Evolutionary conservation across 2,329 filamentous ascomycete species (phyloP), one percentile per base, ranked within the genome.

Genomic region (Ophiostoma tasmaniense): DNA sequence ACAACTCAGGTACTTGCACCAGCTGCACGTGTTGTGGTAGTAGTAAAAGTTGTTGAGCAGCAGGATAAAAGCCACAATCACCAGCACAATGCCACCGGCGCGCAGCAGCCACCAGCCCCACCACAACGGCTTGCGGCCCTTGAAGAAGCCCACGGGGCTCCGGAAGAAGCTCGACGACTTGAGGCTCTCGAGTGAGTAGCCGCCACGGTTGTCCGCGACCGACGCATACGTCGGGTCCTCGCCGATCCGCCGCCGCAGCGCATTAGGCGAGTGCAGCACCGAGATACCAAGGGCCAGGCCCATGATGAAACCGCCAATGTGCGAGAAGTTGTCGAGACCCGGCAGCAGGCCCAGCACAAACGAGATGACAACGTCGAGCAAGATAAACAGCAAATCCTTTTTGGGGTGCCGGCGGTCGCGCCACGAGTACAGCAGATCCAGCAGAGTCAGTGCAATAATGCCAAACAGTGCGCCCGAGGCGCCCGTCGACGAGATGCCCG

Each of bases 101-200:
- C 95, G 87, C 35, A 98, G 84, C 28, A 97, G 79, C 94, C 94
- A 98, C 95, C 95, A 99, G 6, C 82, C 90, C 95, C 95, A 99
- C 95, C 95, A 99, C 8, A 97, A 83, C 28, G 91, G 90, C 77
- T 96, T 97, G 22, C 95, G 86, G 25, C 92, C 92, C 77, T 93
- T 94, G 81, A 98, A 98, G 79, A 97, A 97, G 6, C 87, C 88
- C 3, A 88, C 77, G 0, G 90, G 87, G 70, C 85, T 87, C 74
- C 87, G 86, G 69, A 86, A 76, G 73, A 90, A 87, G 0, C 81
- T 77, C 33, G 83, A 81, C 22, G 83, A 81, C 28, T 82, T 82
- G 45, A 79, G 79, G 5, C 22, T 30, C 45, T 50, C 33, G 5
- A 33, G 39, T 28, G 66, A 50, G 35, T 76, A 78, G 7, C 77